phyloP scores from a whole-genome alignment of 179 eudicot species.

The Vitellaria paradoxa region DNA sequence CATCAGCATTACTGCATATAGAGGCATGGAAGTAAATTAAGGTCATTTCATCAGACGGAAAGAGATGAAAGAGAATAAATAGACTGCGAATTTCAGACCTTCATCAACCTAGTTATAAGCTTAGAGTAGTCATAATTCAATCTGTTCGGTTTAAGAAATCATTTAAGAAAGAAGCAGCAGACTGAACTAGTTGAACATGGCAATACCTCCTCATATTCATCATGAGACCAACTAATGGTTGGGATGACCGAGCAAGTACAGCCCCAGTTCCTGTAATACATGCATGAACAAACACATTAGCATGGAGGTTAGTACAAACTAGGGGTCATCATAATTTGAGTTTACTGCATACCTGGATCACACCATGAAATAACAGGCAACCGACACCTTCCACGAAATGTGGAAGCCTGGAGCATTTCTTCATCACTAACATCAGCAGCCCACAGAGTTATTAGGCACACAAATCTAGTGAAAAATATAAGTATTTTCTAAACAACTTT shows the following conservation, averaged over 20 bases:
- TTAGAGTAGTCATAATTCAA: neutral
- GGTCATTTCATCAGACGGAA: conserved; percentile 8
- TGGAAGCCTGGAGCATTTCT: conserved; percentile 84
- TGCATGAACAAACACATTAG: conserved; percentile 1
- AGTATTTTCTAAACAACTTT: conserved; percentile 9
- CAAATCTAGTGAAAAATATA: conserved; percentile 9
- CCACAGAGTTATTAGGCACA: conserved; percentile 13
- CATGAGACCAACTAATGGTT: conserved; percentile 98
- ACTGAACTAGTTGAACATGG: neutral
- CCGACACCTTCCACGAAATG: conserved; percentile 87
- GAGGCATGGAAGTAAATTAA: conserved; percentile 8
- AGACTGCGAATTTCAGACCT: neutral
- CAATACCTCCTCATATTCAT: conserved; percentile 97
- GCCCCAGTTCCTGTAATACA: conserved; percentile 71
- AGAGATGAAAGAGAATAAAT: neutral
- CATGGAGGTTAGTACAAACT: conserved; percentile 10
- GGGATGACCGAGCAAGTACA: conserved; percentile 97
- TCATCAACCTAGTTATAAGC: neutral
- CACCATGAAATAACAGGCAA: conserved; percentile 94
- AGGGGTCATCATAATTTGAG: neutral
- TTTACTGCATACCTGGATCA: conserved; percentile 51
- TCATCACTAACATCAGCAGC: conserved; percentile 62
- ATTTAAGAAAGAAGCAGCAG: conserved; percentile 10
- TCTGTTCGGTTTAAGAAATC: neutral
- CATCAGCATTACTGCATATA: conserved; percentile 86